Conservation (phyloP, 345 rosid genomes). For the Euclidium syriacum region DNA sequence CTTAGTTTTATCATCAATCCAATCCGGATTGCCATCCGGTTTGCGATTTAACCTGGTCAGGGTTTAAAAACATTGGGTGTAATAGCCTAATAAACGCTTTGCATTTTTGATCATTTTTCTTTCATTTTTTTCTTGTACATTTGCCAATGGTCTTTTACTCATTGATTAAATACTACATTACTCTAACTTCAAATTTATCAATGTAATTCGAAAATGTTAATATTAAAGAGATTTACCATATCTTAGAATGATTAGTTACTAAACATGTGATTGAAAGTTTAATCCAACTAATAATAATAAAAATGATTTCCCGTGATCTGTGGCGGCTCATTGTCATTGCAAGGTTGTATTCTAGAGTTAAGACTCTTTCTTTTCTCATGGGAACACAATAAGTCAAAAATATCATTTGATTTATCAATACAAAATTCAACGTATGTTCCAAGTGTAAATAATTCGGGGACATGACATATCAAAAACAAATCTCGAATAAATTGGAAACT, state of each 20-base stretch:
- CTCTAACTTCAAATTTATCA: neutral
- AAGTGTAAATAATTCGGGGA: too few species aligned
- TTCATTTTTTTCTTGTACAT: too few species aligned
- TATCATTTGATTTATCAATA: neutral
- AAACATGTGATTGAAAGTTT: neutral
- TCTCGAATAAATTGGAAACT: too few species aligned
- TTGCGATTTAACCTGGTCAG: too few species aligned
- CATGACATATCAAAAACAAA: too few species aligned
- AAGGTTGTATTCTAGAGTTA: neutral
- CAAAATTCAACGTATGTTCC: neutral
- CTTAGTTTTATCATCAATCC: too few species aligned
- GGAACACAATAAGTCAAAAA: constrained; percentile 5
- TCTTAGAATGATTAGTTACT: neutral
- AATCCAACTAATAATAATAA: neutral
- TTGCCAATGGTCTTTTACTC: too few species aligned
- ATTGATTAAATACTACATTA: too few species aligned
- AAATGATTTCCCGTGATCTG: constrained; percentile 15
- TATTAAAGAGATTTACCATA: neutral
- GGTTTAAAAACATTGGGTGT: too few species aligned
- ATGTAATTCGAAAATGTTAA: neutral
- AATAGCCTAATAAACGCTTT: too few species aligned
- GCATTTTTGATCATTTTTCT: too few species aligned
- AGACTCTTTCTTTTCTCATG: neutral
- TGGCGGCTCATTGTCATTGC: constrained; percentile 3
- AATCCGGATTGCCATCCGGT: too few species aligned